Percentiles rank a stretch among this genome's conserved stretches.
phyloP scores from a whole-genome alignment of 768 basidiomycete species.

The Pleurotus pulmonarius region DNA sequence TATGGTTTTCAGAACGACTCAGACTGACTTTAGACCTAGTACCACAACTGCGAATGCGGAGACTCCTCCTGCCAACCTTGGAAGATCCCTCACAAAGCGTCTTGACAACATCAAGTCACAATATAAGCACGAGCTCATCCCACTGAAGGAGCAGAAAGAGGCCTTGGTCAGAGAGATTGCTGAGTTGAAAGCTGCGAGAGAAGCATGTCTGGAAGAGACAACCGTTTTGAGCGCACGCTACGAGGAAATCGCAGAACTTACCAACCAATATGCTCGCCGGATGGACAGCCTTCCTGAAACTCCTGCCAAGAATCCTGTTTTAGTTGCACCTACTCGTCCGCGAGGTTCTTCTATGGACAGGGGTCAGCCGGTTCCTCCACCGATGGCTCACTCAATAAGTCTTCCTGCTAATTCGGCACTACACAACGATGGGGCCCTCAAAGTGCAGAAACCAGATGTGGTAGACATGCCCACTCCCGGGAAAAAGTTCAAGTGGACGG shows the following conservation, averaged over 20 bases:
- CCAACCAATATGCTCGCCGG: slow-evolving; percentile 76
- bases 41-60: slow-evolving; percentile 28
- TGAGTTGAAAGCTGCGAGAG: slow-evolving; percentile 83
- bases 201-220: slow-evolving; percentile 88
- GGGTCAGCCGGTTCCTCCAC: slow-evolving; percentile 25
- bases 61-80: slow-evolving; percentile 41
- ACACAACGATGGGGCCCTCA: slow-evolving; percentile 45
- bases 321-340: slow-evolving; percentile 1
- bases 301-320: slow-evolving; percentile 23
- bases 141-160: slow-evolving; percentile 81
- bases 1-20: background rate
- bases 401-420: slow-evolving; percentile 42
- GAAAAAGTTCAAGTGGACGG: slow-evolving; percentile 68
- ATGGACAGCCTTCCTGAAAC: slow-evolving; percentile 54
- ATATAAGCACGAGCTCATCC: slow-evolving; percentile 83
- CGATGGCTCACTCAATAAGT: slow-evolving; percentile 40
- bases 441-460: slow-evolving; percentile 40
- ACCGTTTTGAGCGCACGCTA: slow-evolving; percentile 88
- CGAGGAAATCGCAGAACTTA: slow-evolving; percentile 87
- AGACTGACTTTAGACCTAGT: slow-evolving; percentile 13
- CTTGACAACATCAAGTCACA: slow-evolving; percentile 85
- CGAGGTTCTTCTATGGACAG: slow-evolving; percentile 5
- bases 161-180: slow-evolving; percentile 73
- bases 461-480: slow-evolving; percentile 45
- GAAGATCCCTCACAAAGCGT: slow-evolving; percentile 76